Conservation (phyloP, 2,329 filamentous ascomycete genomes). For the Ceratocystis papillata region DNA sequence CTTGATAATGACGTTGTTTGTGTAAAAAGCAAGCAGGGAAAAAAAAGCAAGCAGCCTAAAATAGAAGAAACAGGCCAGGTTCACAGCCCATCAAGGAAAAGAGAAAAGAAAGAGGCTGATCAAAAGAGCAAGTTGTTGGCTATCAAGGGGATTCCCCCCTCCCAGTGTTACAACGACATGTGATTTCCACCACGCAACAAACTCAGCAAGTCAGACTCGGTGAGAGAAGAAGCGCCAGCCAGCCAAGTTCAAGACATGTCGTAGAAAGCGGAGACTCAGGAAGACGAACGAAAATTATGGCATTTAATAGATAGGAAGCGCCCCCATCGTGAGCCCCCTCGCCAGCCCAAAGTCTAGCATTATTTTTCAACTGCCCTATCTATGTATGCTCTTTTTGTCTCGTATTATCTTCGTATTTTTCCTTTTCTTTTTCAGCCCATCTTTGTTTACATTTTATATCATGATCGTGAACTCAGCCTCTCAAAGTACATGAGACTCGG, state of each 20-base stretch:
- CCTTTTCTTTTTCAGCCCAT: background rate
- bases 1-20: constrained; percentile 1
- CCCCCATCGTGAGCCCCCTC: background rate
- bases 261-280: constrained; percentile 10
- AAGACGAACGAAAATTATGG: background rate
- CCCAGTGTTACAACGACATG: background rate
- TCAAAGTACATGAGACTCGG: too few relatives aligned
- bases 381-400: background rate
- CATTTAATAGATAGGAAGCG: background rate
- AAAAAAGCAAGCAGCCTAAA: background rate
- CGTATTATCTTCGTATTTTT: background rate
- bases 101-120: background rate
- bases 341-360: background rate
- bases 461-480: background rate
- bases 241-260: constrained; percentile 9
- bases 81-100: background rate
- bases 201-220: background rate
- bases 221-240: background rate
- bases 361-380: background rate
- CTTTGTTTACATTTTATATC: background rate
- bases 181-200: constrained; percentile 3
- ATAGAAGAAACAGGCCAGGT: background rate
- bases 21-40: background rate
- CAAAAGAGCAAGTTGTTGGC: background rate
- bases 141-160: background rate